Evolutionary conservation across 2,329 filamentous ascomycete genomes (phyloP).

Genomic region (Bipolaris victoriae): DNA sequence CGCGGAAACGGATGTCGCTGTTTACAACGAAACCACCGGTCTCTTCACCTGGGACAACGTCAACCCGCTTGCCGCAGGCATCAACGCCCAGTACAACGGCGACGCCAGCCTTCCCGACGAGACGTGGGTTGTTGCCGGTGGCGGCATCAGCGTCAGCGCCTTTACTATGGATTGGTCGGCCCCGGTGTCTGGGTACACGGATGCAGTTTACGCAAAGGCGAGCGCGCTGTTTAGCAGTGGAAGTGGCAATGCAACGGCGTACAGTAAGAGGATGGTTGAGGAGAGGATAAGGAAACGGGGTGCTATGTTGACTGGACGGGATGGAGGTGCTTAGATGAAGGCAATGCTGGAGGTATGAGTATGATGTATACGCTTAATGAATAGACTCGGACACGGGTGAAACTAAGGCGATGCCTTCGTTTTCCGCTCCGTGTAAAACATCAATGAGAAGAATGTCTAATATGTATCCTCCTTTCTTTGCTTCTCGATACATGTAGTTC

Average conservation of each 20-base stretch:
- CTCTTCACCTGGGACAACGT: constrained; percentile 59
- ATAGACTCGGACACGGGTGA: no score
- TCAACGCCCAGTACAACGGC: constrained; percentile 60
- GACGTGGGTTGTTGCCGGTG: constrained; percentile 55
- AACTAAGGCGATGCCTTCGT: neutral
- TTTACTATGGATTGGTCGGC: constrained; percentile 61
- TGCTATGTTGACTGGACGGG: constrained; percentile 11
- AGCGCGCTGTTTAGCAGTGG: constrained; percentile 16
- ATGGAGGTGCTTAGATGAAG: constrained; percentile 2
- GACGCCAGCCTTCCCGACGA: constrained; percentile 60
- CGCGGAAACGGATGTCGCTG: constrained; percentile 55
- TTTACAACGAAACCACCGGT: constrained; percentile 53
- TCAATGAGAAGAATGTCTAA: no score
- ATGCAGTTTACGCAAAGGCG: constrained; percentile 27
- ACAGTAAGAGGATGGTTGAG: constrained; percentile 28
- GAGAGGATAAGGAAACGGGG: constrained; percentile 28
- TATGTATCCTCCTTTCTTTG: no score
- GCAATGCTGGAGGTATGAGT: no score
- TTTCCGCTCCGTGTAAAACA: neutral
- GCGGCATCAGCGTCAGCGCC: constrained; percentile 53
- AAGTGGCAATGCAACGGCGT: constrained; percentile 11
- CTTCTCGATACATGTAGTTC: no score
- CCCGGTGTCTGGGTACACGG: constrained; percentile 44
- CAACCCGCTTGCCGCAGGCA: constrained; percentile 53
- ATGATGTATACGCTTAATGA: no score